Evolutionary conservation across 805 yeast genomes (phyloP), one percentile per base, ranked within the genome.

Genomic region (Cyberlindnera lachancei): DNA sequence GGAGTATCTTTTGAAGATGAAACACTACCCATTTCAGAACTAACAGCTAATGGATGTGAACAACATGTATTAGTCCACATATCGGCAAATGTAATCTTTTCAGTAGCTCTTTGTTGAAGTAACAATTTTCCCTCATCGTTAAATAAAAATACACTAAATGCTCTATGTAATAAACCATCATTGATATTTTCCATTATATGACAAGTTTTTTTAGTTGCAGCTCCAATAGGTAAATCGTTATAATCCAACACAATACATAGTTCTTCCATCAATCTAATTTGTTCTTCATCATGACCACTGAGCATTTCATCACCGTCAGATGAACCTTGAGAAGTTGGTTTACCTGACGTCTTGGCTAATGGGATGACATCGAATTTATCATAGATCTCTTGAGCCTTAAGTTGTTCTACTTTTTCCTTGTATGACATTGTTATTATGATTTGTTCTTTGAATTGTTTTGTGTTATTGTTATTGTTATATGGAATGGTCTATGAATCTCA

Each of bases 21-120:
- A n/a, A n/a, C n/a, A n/a, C n/a, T n/a, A 9, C 96, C 96, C 53
- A 87, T 64, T 58, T 92, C 99, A 23, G 74, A 63, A 23, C 78
- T 70, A 22, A 86, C 74, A 34, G 95, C 86, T 32, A 92, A 66
- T 8, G 99, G 99, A 56, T 92, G 99, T 1, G 97, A 88, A 58
- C 99, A 92, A 61, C 99, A 92, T 2, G 99, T 92, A 58, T 92
- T 92, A 17, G 99, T 92, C 99, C 99, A 92, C 80, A 88, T 77
- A 37, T 76, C 76, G 1, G 97, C 94, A 59, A 92, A 92, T 1
- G 99, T 92, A 62, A 92, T 92, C 58, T 92, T 92, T 56, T 92
- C 97, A 30, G 78, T 76, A 0, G 99, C 97, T 48, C 99, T 76
- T 63, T 90, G 96, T 63, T 92, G 99, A 45, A 92, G 66, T 37